Evolutionary conservation across 441 rosid genomes (phyloP), one percentile per base, ranked within the genome.

Genomic region (Breynia disticha): DNA sequence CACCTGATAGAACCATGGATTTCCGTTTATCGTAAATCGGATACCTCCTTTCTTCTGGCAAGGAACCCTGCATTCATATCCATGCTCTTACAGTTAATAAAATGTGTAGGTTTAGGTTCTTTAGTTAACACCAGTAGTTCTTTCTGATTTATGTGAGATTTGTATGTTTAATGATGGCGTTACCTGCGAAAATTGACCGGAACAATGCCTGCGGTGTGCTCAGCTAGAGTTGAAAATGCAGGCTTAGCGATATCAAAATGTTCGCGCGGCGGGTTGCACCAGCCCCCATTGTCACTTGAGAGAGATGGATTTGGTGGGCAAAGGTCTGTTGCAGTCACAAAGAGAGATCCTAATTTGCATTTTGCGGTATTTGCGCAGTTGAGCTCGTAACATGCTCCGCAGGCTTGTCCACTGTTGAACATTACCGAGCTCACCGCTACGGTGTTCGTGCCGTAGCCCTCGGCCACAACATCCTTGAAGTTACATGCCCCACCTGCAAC

Each of bases 181-280:
- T 10, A 78, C 81, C 80, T 71, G 71, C 83, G 83, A 51, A 71
- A 77, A 52, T 72, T 52, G 46, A 79, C 60, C 0, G 85, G 79
- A 43, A 79, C 55, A 21, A 79, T 50, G 46, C 81, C 83, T 5
- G 65, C 72, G 7, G 51, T 54, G 43, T 76, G 62, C 15, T 77
- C 81, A 1, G 82, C 81, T 50, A 79, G 52, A 22, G 13, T 7
- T 46, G 10, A 16, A 52, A 69, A 82, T 11, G 49, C 70, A 1
- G 76, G 80, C 60, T 69, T 68, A 65, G 86, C 76, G 11, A 82
- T 39, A 50, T 82, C 86, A 42, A 82, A 82, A 74, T 82, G 89
- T 57, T 74, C 66, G 0, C 58, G 62, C 5, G 86, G 80, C 1
- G 66, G 57, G 50, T 75, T 63, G 76, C 88, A 82, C 88, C 85